These are phyloP conservation scores for Candida xiaguanensis DNA, from an alignment of 805 yeast species.

Conservation along the genomic window DNA sequence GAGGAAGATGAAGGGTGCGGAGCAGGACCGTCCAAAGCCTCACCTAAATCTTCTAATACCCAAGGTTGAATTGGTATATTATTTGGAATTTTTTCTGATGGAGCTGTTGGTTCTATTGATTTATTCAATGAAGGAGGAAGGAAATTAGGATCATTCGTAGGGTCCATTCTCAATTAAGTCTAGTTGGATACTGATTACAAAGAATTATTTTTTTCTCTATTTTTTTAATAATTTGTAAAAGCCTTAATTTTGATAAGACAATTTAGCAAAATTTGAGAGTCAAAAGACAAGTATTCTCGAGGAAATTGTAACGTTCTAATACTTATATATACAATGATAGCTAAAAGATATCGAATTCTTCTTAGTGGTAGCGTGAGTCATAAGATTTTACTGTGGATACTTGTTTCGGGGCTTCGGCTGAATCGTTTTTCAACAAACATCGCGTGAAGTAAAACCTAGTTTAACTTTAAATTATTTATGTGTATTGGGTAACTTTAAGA, in stretches of 20 bases:
- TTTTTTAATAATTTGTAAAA: not conserved
- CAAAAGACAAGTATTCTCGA: no score
- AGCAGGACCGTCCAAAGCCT: conserved; percentile 71
- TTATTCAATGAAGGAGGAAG: conserved; percentile 75
- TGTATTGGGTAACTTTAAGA: no score
- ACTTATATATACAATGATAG: no score
- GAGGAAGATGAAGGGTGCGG: conserved; percentile 37
- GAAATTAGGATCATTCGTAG: conserved; percentile 86
- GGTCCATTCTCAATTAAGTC: conserved; percentile 65
- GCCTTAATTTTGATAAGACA: no score
- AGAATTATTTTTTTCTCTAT: not conserved
- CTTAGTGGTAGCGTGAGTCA: conserved; percentile 3
- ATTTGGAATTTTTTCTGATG: conserved; percentile 66
- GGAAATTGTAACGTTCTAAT: no score
- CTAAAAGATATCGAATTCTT: conserved; percentile 2
- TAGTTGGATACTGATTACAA: not conserved
- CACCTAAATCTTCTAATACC: conserved; percentile 71
- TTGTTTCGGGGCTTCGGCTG: not conserved
- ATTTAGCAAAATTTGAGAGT: no score
- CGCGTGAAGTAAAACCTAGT: not conserved
- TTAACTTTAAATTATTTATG: no score
- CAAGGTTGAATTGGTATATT: conserved; percentile 74
- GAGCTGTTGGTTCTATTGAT: conserved; percentile 60
- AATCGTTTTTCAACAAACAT: not conserved
- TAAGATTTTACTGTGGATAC: not conserved